Percentiles rank a stretch among this genome's conserved stretches.
Conservation (phyloP, 2,329 filamentous ascomycete genomes). For the Zymoseptoria brevis region DNA sequence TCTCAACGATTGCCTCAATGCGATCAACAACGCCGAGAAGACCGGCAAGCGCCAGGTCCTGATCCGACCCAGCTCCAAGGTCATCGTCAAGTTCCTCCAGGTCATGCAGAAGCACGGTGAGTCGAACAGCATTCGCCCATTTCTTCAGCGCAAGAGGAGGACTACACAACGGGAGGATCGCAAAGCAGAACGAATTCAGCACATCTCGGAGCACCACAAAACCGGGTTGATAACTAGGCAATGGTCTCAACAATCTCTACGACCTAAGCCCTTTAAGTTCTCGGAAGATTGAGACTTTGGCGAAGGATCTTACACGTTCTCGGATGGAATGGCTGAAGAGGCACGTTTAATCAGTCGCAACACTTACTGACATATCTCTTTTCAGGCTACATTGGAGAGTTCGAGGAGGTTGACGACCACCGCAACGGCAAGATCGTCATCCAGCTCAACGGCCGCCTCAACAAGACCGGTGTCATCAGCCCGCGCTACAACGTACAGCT, state of each 20-base stretch:
- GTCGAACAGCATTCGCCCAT: slow-evolving; percentile 35
- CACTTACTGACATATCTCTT: slow-evolving; percentile 54
- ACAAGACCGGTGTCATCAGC: slow-evolving; percentile 99
- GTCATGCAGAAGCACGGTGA: slow-evolving; percentile 99
- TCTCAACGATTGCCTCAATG: slow-evolving; percentile 77
- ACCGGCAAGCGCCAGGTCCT: slow-evolving; percentile 97
- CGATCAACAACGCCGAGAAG: slow-evolving; percentile 99
- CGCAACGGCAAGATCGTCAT: slow-evolving; percentile 99
- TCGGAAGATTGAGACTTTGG: slow-evolving; percentile 76
- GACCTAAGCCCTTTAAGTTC: slow-evolving; percentile 99
- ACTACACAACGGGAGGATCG: neutral
- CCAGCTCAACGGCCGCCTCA: slow-evolving; percentile 95
- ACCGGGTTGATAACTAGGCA: slow-evolving; percentile 99
- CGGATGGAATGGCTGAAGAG: slow-evolving; percentile 63
- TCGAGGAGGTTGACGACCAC: slow-evolving; percentile 99
- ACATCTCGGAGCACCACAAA: neutral
- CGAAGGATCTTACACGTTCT: slow-evolving; percentile 98
- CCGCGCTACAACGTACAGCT: slow-evolving; percentile 99
- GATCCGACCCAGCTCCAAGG: slow-evolving; percentile 97
- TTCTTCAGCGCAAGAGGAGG: slow-evolving; percentile 18
- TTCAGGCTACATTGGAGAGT: slow-evolving; percentile 96
- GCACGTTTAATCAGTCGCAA: slow-evolving; percentile 93
- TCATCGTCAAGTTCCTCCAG: slow-evolving; percentile 98
- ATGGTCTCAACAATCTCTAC: slow-evolving; percentile 70
- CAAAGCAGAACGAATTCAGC: neutral